Evolutionary conservation across 2,329 filamentous ascomycete genomes (phyloP).

Genomic region (Mycosphaerella arachidis): DNA sequence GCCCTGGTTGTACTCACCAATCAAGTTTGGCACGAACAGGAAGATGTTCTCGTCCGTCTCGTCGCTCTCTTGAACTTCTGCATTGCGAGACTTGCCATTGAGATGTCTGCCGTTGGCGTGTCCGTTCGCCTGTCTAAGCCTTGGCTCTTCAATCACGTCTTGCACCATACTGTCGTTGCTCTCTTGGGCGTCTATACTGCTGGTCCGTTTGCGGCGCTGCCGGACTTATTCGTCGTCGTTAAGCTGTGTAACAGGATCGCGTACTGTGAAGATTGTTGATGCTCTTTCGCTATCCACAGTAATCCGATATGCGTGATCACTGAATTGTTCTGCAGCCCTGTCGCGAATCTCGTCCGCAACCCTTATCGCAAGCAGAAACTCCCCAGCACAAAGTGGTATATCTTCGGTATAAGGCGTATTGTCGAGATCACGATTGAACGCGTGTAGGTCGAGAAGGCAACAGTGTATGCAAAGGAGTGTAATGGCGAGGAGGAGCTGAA

Average conservation of each 20-base stretch:
- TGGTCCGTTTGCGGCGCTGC: background rate
- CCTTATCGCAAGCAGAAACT: background rate
- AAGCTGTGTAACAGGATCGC: background rate
- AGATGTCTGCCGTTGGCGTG: constrained; percentile 17
- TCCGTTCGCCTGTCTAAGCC: constrained; percentile 15
- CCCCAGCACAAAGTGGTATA: background rate
- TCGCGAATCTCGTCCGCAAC: background rate
- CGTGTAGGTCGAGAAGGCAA: background rate
- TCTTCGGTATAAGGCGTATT: background rate
- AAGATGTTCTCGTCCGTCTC: constrained; percentile 50
- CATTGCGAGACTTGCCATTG: constrained; percentile 21
- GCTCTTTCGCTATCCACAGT: background rate
- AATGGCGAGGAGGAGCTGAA: background rate
- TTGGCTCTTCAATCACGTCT: constrained; percentile 20
- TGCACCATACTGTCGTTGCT: constrained; percentile 18
- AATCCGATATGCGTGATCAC: background rate
- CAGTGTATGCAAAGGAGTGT: background rate
- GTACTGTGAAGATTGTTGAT: background rate
- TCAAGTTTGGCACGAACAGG: constrained; percentile 50
- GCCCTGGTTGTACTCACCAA: constrained; percentile 37
- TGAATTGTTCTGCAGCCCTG: background rate
- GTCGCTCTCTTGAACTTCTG: constrained; percentile 12
- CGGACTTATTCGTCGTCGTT: background rate
- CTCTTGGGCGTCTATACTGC: background rate
- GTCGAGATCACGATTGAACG: background rate